Evolutionary conservation across 495 filamentous ascomycete species (phyloP), one percentile per base, ranked within the genome.

Genomic region (Pyronema omphalodes): DNA sequence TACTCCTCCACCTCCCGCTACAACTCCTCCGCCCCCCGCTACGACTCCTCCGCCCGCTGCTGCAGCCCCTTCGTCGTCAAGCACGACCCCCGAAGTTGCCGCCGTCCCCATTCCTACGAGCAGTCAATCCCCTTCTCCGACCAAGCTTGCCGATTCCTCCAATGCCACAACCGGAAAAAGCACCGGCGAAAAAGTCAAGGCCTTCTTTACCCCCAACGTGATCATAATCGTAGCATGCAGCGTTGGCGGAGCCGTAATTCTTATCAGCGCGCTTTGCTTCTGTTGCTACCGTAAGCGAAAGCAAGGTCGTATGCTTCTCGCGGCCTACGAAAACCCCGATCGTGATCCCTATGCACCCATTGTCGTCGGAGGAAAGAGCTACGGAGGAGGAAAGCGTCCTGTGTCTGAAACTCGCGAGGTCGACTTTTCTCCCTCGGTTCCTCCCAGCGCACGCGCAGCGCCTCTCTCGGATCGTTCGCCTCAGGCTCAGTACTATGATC

Each of bases 231-330:
- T 63, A 23, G 40, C 60, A 0, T 45, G 39, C 7, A 53, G 60
- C 9, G 60, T 52, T 2, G 60, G 44, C 15, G 34, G 54, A 14
- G 55, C 56, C 3, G 36, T 63, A 6, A 7, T 63, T 1, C 19
- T 63, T 9, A 44, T 59, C 1, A 36, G 29, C 19, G 23, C 53
- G 5, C 41, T 47, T 12, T 52, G 43, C 35, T 59, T 47, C 37
- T 61, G 55, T 43, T 63, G 61, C 48, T 60, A 59, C 34, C 60
- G 60, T 9, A 63, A 63, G 35, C 56, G 61, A 23, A 55, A 63
- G 33, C 50, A 59, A 52, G 61, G 61, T 4, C 60, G 57, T 33
- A 34, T 41, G 3, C 53, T 59, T n/a, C 61, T 62, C 17, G 60
- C 60, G 5, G 61, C 61, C 5, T 63, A 63, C 35, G 61, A 63